Evolutionary conservation across 1,284 basidiomycete genomes (phyloP), one percentile per base, ranked within the genome.

Genomic region (Marasmius tenuissimus): DNA sequence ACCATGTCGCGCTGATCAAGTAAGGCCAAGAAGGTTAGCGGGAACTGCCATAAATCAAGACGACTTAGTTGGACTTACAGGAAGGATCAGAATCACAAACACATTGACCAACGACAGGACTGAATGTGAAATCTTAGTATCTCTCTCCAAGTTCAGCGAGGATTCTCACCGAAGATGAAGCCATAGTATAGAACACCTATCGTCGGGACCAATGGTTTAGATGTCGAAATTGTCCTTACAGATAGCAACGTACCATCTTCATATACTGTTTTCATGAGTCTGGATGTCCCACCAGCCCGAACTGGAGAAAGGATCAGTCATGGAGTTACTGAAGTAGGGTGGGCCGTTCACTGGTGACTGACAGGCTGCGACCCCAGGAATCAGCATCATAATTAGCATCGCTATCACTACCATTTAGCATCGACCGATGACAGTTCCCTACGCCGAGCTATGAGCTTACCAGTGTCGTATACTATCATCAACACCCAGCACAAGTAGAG

Each of bases 281-380:
- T 14, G 12, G 34, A 37, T 2, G 12, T 34, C 11, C 52, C 34
- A 18, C 34, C 34, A 3, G 9, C n/a, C 27, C 34, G 52, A 54
- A 37, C 52, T 38, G 34, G 12, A n/a, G 12, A n/a, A 10, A 37
- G 38, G 20, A 18, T 37, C 3, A 12, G 16, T 37, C 12, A n/a
- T 37, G 10, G 10, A 14, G 20, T n/a, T 18, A 34, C 34, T 54
- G 34, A 18, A 3, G 4, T 8, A 33, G 14, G 9, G 22, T 27
- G 27, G 27, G 4, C 27, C 27, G n/a, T n/a, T n/a, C n/a, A n/a
- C n/a, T n/a, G n/a, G 16, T 34, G n/a, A 54, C 52, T 18, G 34
- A 54, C 52, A 54, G 35, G 52, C 52, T n/a, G n/a, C n/a, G 11
- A 54, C n/a, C 3, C 52, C 52, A 37, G 52, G 52, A 16, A 54